A percentile compares a stretch with the other conserved stretches of the same genome.
Conservation (phyloP, 1,139 yeast genomes). For the Protomyces lactucae-debilis region DNA sequence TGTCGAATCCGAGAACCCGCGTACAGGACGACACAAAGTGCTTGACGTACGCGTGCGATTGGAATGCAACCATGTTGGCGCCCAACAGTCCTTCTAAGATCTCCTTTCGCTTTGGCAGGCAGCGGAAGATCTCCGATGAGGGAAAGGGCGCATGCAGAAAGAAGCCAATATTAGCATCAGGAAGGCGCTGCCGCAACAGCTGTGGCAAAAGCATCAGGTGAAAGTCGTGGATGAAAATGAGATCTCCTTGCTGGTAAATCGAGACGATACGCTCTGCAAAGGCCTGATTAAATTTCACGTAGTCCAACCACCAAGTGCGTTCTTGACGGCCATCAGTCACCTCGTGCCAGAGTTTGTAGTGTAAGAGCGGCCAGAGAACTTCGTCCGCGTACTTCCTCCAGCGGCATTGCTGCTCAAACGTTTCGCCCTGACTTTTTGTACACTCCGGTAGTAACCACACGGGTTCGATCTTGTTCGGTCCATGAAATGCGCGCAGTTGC, state of each 20-base stretch:
- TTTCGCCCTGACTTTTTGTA: slow-evolving; percentile 43
- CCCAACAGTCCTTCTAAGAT: slow-evolving; percentile 88
- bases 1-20: slow-evolving; percentile 67
- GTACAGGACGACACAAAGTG: slow-evolving; percentile 89
- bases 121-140: slow-evolving; percentile 87
- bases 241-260: slow-evolving; percentile 80
- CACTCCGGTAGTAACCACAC: slow-evolving; percentile 58
- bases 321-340: slow-evolving; percentile 67
- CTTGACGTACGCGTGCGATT: slow-evolving; percentile 75
- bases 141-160: slow-evolving; percentile 92
- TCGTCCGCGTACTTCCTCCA: slow-evolving; percentile 91
- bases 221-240: slow-evolving; percentile 94
- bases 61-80: slow-evolving; percentile 79
- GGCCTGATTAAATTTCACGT: slow-evolving; percentile 83
- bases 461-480: slow-evolving; percentile 55
- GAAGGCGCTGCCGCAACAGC: slow-evolving; percentile 72
- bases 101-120: slow-evolving; percentile 74
- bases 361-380: slow-evolving; percentile 90
- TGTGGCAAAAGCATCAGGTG: slow-evolving; percentile 81
- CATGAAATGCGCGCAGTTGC: slow-evolving; percentile 45
- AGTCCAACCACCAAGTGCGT: slow-evolving; percentile 82
- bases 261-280: slow-evolving; percentile 71
- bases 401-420: slow-evolving; percentile 53
- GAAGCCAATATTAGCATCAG: slow-evolving; percentile 74
- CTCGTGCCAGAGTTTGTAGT: slow-evolving; percentile 61